Evolutionary conservation across 176 grass and related monocot genomes (phyloP).

Genomic region (Microstegium vimineum): DNA sequence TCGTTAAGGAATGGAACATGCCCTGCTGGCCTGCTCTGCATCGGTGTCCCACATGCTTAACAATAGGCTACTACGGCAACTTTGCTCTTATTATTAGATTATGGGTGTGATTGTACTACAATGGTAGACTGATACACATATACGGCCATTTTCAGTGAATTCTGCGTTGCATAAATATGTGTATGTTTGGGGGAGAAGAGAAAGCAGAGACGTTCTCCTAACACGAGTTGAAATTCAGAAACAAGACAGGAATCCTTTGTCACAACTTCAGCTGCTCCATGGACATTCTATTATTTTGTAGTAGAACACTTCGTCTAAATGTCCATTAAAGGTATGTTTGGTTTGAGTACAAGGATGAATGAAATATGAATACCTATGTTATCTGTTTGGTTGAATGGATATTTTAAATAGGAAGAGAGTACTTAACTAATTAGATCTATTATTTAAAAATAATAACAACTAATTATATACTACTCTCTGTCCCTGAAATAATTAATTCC

Average conservation of each 20-base stretch:
- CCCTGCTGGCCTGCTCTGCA: conserved; percentile 16
- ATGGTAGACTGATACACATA: background rate
- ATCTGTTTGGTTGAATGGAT: too few species aligned
- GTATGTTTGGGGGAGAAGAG: background rate
- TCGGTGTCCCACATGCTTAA: conserved; percentile 27
- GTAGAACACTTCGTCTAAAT: background rate
- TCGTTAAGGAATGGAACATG: conserved; percentile 35
- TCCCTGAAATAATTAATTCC: too few species aligned
- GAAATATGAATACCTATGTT: too few species aligned
- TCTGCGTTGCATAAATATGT: background rate
- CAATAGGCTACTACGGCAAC: background rate
- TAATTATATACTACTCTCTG: too few species aligned
- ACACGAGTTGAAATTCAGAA: background rate
- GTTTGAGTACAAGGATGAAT: too few species aligned
- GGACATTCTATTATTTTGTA: background rate
- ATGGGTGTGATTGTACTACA: background rate
- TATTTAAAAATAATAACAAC: too few species aligned
- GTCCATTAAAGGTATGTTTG: too few species aligned
- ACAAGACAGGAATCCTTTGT: background rate
- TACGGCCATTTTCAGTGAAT: background rate
- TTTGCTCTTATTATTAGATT: background rate
- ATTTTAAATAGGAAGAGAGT: too few species aligned
- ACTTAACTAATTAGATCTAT: too few species aligned
- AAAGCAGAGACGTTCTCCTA: background rate
- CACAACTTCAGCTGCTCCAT: background rate